These are phyloP conservation scores for Isabelozyma pseudorhagii DNA, from an alignment of 805 yeast species.

Conservation along the genomic window DNA sequence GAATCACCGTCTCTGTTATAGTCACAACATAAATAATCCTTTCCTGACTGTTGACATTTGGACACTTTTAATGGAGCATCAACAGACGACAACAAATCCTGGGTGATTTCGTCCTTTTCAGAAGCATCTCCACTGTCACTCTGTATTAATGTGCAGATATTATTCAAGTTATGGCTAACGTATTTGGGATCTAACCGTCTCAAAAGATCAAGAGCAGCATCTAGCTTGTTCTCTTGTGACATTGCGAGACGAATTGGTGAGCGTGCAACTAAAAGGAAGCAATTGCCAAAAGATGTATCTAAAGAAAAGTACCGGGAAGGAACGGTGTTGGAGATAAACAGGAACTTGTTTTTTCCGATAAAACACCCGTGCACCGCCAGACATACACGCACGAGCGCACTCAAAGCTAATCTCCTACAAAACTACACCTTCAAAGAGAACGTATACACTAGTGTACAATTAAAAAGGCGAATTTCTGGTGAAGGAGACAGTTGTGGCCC, in stretches of 20 bases:
- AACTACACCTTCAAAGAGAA: too few relatives aligned
- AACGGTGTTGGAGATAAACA: background rate
- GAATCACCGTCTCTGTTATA: constrained; percentile 95
- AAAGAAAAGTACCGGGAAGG: background rate
- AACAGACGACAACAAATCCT: constrained; percentile 80
- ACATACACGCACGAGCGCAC: too few relatives aligned
- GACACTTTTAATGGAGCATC: constrained; percentile 73
- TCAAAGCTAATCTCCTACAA: too few relatives aligned
- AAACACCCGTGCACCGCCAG: background rate
- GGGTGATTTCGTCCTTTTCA: constrained; percentile 58
- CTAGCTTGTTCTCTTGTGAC: constrained; percentile 34
- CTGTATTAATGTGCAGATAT: constrained; percentile 34
- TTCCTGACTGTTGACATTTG: constrained; percentile 53
- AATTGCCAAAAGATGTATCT: background rate
- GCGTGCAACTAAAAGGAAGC: background rate
- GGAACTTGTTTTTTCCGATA: background rate
- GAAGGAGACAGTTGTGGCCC: too few relatives aligned
- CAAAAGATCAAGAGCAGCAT: constrained; percentile 37
- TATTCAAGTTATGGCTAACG: constrained; percentile 29
- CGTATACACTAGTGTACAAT: too few relatives aligned
- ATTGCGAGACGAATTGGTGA: constrained; percentile 4
- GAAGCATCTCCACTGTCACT: constrained; percentile 8
- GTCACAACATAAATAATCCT: constrained; percentile 81
- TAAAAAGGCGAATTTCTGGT: too few relatives aligned
- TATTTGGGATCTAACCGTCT: constrained; percentile 40